A percentile compares a stretch with the other conserved stretches of the same genome.
These are phyloP conservation scores for Macrolepiota albuminosa DNA, from an alignment of 768 basidiomycete genomes.

Conservation along the genomic window DNA sequence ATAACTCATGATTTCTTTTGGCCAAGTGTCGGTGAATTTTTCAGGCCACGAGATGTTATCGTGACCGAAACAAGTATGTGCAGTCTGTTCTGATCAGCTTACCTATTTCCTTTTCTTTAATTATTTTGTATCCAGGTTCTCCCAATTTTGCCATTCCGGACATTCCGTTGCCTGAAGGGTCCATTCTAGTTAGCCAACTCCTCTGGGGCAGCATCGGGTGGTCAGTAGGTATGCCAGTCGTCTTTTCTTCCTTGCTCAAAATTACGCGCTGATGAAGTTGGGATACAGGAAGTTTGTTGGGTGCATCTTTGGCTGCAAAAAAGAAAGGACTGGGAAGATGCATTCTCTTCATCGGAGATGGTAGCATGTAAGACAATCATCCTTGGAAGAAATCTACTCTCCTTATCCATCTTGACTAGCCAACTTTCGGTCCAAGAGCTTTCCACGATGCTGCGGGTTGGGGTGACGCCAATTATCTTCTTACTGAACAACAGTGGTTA, in stretches of 20 bases:
- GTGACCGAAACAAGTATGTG: constrained; percentile 77
- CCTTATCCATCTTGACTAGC: constrained; percentile 25
- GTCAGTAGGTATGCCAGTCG: constrained; percentile 54
- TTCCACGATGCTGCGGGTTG: constrained; percentile 74
- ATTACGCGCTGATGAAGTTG: not conserved
- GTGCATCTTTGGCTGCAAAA: constrained; percentile 74
- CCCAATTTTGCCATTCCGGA: constrained; percentile 74
- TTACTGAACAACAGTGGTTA: constrained; percentile 80
- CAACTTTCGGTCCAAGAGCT: constrained; percentile 81
- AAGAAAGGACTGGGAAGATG: constrained; percentile 61
- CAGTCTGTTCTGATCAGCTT: not conserved
- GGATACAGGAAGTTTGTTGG: constrained; percentile 53
- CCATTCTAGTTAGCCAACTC: constrained; percentile 68
- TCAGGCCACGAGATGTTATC: constrained; percentile 71
- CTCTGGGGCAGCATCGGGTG: constrained; percentile 93
- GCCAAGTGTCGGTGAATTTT: constrained; percentile 73
- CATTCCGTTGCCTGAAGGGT: constrained; percentile 65
- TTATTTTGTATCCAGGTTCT: not conserved
- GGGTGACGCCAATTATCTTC: constrained; percentile 79
- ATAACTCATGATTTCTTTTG: constrained; percentile 84
- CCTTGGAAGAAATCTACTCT: not conserved
- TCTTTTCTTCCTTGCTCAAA: not conserved
- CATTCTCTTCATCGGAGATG: constrained; percentile 84
- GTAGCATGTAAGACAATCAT: constrained; percentile 55
- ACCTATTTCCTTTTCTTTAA: not conserved